Evolutionary conservation across 495 filamentous ascomycete species (phyloP).

Genomic region (Schizothecium vesticola): DNA sequence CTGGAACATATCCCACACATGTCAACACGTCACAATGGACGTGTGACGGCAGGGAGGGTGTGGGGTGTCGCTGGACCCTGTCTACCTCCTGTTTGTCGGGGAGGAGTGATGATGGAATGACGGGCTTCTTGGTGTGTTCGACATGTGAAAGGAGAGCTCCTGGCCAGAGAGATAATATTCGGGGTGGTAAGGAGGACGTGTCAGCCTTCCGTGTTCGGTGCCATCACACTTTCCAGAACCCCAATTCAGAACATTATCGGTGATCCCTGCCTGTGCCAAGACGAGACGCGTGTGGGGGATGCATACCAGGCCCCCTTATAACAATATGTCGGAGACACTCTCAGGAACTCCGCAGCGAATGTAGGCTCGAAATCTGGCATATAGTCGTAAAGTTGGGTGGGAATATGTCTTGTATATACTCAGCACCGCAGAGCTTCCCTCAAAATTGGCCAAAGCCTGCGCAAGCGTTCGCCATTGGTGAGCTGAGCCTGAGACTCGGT

Average conservation of each 20-base stretch:
- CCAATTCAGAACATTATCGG: neutral
- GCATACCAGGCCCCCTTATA: neutral
- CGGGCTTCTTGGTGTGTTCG: neutral
- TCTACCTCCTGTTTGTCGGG: neutral
- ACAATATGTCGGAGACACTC: neutral
- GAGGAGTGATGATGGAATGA: neutral
- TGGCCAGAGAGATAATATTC: neutral
- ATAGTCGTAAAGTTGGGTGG: no score
- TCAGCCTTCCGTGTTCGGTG: slow-evolving; percentile 1
- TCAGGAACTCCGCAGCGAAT: neutral
- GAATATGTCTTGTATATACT: neutral
- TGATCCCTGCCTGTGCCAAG: neutral
- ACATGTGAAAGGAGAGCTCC: neutral
- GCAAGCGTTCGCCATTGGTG: neutral
- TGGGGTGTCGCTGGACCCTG: neutral
- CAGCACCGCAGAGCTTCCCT: neutral
- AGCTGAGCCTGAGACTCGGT: neutral
- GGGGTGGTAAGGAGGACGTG: neutral
- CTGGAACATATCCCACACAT: slow-evolving; percentile 8
- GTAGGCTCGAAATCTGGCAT: no score
- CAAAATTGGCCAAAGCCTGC: neutral
- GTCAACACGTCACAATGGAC: neutral
- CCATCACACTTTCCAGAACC: neutral
- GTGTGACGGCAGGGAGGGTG: neutral
- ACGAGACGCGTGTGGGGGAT: neutral